Evolutionary conservation across 148 eudicot genomes (phyloP).

Genomic region (Diospyros lotus): DNA sequence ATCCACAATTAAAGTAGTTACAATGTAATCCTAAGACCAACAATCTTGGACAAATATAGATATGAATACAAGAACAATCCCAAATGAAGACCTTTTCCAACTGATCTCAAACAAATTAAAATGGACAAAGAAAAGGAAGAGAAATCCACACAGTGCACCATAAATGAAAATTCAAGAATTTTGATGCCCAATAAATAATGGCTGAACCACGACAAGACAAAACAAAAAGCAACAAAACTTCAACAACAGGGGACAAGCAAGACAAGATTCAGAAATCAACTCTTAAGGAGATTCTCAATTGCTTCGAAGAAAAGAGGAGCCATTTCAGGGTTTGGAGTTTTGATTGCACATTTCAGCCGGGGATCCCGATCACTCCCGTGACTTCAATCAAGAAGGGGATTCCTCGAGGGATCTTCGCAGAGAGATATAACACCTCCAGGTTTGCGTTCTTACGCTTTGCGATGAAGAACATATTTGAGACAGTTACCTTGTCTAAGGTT

Average conservation of each 20-base stretch:
- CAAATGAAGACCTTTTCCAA: too few relatives aligned
- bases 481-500: slow-evolving; percentile 60
- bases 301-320: slow-evolving; percentile 94
- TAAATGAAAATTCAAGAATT: too few relatives aligned
- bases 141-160: too few relatives aligned
- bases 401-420: slow-evolving; percentile 82
- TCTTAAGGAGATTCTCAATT: slow-evolving; percentile 63
- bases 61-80: too few relatives aligned
- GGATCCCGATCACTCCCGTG: slow-evolving; percentile 67
- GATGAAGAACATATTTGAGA: slow-evolving; percentile 87
- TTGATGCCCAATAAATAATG: too few relatives aligned
- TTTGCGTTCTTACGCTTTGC: slow-evolving; percentile 90
- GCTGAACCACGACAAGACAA: too few relatives aligned
- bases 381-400: slow-evolving; percentile 89
- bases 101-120: too few relatives aligned
- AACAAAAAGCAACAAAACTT: neutral
- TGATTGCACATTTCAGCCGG: slow-evolving; percentile 84
- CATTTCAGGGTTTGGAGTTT: slow-evolving; percentile 85
- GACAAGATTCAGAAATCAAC: slow-evolving; percentile 18
- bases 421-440: slow-evolving; percentile 87
- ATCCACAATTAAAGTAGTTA: too few relatives aligned
- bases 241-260: neutral
- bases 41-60: too few relatives aligned
- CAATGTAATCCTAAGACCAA: too few relatives aligned
- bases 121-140: too few relatives aligned